These are phyloP conservation scores for Wickerhamomyces queroliae DNA, from an alignment of 805 yeast species.

Conservation along the genomic window DNA sequence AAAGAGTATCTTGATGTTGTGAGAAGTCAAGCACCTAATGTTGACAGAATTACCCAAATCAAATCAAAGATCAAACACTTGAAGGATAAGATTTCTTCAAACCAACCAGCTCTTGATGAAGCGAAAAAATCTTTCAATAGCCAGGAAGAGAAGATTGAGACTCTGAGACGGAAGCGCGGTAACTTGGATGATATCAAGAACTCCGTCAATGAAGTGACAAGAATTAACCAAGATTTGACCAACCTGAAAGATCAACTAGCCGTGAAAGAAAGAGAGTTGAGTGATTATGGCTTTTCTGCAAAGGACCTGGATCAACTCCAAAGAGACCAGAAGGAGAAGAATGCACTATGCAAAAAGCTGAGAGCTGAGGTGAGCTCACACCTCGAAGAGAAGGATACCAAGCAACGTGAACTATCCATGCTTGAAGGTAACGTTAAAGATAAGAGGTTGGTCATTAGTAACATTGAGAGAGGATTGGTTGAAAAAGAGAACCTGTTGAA, in stretches of 20 bases:
- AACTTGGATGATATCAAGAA: slow-evolving; percentile 13
- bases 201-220: slow-evolving; percentile 29
- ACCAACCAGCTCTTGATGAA: slow-evolving; percentile 8
- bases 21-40: slow-evolving; percentile 23
- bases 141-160: slow-evolving; percentile 5
- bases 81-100: slow-evolving; percentile 5
- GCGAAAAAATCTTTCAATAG: slow-evolving; percentile 2
- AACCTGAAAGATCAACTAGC: slow-evolving; percentile 23
- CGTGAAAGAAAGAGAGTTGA: slow-evolving; percentile 28
- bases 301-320: slow-evolving; percentile 43
- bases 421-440: slow-evolving; percentile 50
- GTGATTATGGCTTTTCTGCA: slow-evolving; percentile 30
- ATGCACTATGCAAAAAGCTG: slow-evolving; percentile 30
- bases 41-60: slow-evolving; percentile 13
- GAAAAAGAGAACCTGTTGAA: slow-evolving; percentile 38
- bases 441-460: slow-evolving; percentile 43
- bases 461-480: slow-evolving; percentile 43
- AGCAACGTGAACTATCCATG: slow-evolving; percentile 36
- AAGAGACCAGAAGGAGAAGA: slow-evolving; percentile 31
- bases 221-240: slow-evolving; percentile 28
- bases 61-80: slow-evolving; percentile 10
- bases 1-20: slow-evolving; percentile 25
- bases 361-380: slow-evolving; percentile 30
- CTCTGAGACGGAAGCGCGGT: neutral
- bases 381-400: slow-evolving; percentile 37